Evolutionary conservation across 768 basidiomycete genomes (phyloP), one percentile per base, ranked within the genome.

Genomic region (Lentinula edodes): DNA sequence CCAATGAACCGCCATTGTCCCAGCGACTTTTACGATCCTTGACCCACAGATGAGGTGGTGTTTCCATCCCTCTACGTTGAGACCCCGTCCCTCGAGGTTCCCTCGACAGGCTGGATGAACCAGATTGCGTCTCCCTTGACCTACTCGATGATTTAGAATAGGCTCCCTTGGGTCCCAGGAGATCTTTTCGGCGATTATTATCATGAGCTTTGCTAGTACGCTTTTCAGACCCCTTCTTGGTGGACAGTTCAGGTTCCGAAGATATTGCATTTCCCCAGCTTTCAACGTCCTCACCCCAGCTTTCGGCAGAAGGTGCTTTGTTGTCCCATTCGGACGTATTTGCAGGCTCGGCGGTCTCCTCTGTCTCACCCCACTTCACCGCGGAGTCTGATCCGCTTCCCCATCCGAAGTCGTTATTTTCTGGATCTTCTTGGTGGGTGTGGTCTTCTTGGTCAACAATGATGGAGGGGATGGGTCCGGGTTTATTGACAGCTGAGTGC

Each of bases 241-340:
- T 12, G 23, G 23, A 38, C 35, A 6, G n/a, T 36, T 39, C 4
- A 23, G 52, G 12, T n/a, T 5, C 13, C 10, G 35, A 55, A 35
- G 54, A 16, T 18, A 4, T 28, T 28, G 28, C 3, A 28, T 28
- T 28, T 28, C 28, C 28, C 28, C 28, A 28, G 28, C 28, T 28
- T 28, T 28, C 39, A 28, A 43, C 20, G 3, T 16, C 53, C 38
- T 55, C 41, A 43, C 55, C 55, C 55, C 55, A 56, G 16, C 23
- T 56, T 7, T 4, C 55, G 3, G 41, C 39, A 6, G 55, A 43
- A 23, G 62, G 55, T 3, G 60, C n/a, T 9, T 52, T 53, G 36
- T 38, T 45, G 28, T 54, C 52, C 18, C 67, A 66, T 28, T 65
- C 58, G 6, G 61, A 58, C 68, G 67, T 69, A 18, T 57, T 36